Conservation (phyloP, 495 filamentous ascomycete species). For the Neurospora sp. region DNA sequence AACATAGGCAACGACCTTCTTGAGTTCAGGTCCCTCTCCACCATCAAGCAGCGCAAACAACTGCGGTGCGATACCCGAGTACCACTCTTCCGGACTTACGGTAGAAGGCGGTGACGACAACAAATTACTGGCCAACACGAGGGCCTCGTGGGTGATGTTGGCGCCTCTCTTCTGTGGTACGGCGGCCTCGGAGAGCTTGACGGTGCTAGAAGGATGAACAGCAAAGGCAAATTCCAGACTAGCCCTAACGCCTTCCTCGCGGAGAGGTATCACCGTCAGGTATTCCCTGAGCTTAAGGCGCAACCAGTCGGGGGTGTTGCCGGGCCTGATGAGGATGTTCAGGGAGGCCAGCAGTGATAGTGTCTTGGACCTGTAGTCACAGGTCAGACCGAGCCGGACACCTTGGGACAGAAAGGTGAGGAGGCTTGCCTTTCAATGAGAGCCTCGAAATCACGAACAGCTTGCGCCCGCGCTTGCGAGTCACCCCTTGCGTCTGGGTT, state of each 20-base stretch:
- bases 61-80: slow-evolving; percentile 54
- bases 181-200: slow-evolving; percentile 26
- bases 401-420: background rate
- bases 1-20: slow-evolving; percentile 57
- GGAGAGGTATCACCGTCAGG: slow-evolving; percentile 55
- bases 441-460: slow-evolving; percentile 23
- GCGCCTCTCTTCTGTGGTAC: slow-evolving; percentile 43
- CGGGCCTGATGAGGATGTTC: slow-evolving; percentile 37
- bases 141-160: slow-evolving; percentile 61
- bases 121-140: slow-evolving; percentile 54
- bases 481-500: slow-evolving; percentile 21
- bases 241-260: slow-evolving; percentile 53
- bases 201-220: slow-evolving; percentile 41
- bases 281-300: slow-evolving; percentile 43
- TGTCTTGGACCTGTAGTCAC: slow-evolving; percentile 30
- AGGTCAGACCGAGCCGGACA: slow-evolving; percentile 18
- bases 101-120: slow-evolving; percentile 53
- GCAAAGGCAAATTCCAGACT: slow-evolving; percentile 63
- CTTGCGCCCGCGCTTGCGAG: slow-evolving; percentile 19
- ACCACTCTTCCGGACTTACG: slow-evolving; percentile 49
- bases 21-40: slow-evolving; percentile 51
- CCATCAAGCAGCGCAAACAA: slow-evolving; percentile 59
- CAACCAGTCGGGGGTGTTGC: slow-evolving; percentile 36
- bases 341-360: slow-evolving; percentile 34
- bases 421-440: slow-evolving; percentile 32